Conservation (phyloP, 768 basidiomycete species). For the Russula earlei region DNA sequence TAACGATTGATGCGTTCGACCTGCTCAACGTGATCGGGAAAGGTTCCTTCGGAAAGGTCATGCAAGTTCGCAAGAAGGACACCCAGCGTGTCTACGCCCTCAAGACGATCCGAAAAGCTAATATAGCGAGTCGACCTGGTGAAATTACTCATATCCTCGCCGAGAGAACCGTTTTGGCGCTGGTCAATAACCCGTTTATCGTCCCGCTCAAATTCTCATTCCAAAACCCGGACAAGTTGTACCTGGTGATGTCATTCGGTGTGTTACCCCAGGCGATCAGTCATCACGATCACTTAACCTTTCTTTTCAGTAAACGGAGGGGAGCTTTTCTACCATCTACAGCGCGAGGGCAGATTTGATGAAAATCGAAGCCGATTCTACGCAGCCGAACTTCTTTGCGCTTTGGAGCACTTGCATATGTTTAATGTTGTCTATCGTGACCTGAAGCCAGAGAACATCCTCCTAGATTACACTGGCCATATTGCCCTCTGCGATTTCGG, state of each 20-base stretch:
- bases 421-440: conserved; percentile 99
- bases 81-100: conserved; percentile 95
- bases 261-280: conserved; percentile 21
- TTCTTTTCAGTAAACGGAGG: conserved; percentile 76
- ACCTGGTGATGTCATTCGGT: conserved; percentile 96
- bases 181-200: conserved; percentile 98
- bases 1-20: conserved; percentile 96
- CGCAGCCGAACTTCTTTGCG: conserved; percentile 92
- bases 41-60: conserved; percentile 96
- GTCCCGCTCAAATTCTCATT: conserved; percentile 99
- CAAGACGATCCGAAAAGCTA: conserved; percentile 97
- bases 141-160: conserved; percentile 98
- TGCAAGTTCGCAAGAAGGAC: conserved; percentile 99
- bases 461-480: conserved; percentile 95
- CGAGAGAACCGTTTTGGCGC: conserved; percentile 90
- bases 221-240: conserved; percentile 95
- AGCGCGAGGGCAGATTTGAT: conserved; percentile 94
- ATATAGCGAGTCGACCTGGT: conserved; percentile 90
- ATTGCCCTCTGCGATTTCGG: conserved; percentile 98
- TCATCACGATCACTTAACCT: neutral
- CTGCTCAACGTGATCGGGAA: conserved; percentile 97
- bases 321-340: conserved; percentile 95
- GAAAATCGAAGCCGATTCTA: conserved; percentile 92
- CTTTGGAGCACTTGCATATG: conserved; percentile 89
- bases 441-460: conserved; percentile 96